Percentiles rank a stretch among this genome's conserved stretches.
Evolutionary conservation across 176 grass and related monocot species (phyloP).

Genomic region (Puya raimondii): DNA sequence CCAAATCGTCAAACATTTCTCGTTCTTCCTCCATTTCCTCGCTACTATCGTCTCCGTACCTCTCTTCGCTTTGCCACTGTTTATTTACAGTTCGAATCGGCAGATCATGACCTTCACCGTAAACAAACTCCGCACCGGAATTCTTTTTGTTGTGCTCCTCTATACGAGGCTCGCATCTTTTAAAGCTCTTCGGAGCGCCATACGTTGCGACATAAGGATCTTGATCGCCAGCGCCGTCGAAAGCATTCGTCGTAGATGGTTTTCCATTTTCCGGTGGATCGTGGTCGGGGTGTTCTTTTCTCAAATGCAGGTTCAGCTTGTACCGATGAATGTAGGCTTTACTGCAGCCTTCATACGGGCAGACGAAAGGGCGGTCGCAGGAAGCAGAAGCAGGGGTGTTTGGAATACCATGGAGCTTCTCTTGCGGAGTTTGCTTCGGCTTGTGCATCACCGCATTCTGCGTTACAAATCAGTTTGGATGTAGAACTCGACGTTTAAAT

Average conservation of each 20-base stretch:
- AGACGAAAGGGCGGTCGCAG: constrained; percentile 54
- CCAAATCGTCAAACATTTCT: constrained; percentile 19
- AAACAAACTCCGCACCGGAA: constrained; percentile 29
- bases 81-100: constrained; percentile 18
- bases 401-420: constrained; percentile 33
- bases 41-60: constrained; percentile 56
- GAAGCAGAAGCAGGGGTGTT: constrained; percentile 44
- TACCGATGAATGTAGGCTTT: constrained; percentile 84
- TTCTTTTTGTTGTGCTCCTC: background rate
- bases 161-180: constrained; percentile 35
- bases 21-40: constrained; percentile 15
- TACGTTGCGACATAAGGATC: constrained; percentile 26
- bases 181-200: constrained; percentile 25
- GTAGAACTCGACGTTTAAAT: background rate
- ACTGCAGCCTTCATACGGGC: constrained; percentile 72
- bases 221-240: constrained; percentile 22
- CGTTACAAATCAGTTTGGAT: constrained; percentile 6
- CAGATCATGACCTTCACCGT: constrained; percentile 20
- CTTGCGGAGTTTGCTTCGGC: constrained; percentile 28
- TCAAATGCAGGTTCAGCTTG: constrained; percentile 84
- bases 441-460: constrained; percentile 31
- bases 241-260: constrained; percentile 7
- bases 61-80: constrained; percentile 36
- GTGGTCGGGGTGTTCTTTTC: constrained; percentile 63
- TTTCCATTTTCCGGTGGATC: constrained; percentile 38